Evolutionary conservation across 2,329 filamentous ascomycete species (phyloP).

Genomic region (Podosphaera fusca): DNA sequence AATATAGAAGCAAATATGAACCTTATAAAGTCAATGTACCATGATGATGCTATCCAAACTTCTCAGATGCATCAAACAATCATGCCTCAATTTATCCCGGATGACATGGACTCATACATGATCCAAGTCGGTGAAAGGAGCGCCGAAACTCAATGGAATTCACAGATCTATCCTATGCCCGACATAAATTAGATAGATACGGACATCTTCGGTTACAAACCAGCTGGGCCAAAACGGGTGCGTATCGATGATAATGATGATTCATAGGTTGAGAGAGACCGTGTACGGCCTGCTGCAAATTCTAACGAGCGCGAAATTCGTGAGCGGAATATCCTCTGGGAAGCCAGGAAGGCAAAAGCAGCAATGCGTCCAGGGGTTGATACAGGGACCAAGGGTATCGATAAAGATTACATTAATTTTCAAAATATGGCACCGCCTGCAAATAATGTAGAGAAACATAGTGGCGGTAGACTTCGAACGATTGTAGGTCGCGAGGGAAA

Average conservation of each 20-base stretch:
- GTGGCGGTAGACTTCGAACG: not conserved
- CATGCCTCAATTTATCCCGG: not conserved
- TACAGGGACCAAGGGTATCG: not conserved
- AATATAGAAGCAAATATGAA: not conserved
- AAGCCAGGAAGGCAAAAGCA: not conserved
- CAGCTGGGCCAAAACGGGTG: not conserved
- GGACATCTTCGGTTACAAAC: not conserved
- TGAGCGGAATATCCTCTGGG: not conserved
- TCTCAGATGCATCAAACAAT: not conserved
- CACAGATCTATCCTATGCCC: not conserved
- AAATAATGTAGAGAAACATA: not conserved
- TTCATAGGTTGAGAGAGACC: not conserved
- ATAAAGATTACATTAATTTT: not conserved
- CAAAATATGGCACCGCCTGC: not conserved
- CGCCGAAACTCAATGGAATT: not conserved
- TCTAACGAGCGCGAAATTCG: not conserved
- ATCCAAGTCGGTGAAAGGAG: not conserved
- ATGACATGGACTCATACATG: not conserved
- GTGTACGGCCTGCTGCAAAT: not conserved
- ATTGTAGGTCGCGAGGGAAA: not conserved
- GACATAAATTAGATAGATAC: not conserved
- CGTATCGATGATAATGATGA: not conserved
- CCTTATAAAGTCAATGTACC: not conserved
- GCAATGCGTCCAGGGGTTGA: not conserved
- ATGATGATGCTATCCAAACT: not conserved